These are phyloP conservation scores for Suhomyces kilbournensis DNA, from an alignment of 805 yeast species.

Conservation along the genomic window DNA sequence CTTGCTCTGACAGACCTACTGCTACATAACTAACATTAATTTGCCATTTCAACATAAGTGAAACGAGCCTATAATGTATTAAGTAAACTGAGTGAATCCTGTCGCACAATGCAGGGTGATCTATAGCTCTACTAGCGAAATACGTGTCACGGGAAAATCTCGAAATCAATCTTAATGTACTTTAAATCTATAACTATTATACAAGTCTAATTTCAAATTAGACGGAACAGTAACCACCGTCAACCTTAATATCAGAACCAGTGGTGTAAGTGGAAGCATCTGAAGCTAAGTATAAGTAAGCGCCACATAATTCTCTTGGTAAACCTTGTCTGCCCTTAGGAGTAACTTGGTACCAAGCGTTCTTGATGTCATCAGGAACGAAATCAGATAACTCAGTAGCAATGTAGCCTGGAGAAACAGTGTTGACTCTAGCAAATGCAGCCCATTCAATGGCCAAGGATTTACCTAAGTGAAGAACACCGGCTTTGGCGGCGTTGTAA, in stretches of 20 bases:
- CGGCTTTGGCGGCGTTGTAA: constrained; percentile 87
- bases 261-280: constrained; percentile 79
- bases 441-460: constrained; percentile 89
- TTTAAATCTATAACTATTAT: not conserved
- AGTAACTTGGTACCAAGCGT: constrained; percentile 41
- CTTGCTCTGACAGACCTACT: not conserved
- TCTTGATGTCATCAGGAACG: constrained; percentile 32
- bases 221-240: constrained; percentile 69
- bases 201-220: constrained; percentile 17
- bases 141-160: not conserved
- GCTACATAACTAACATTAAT: not conserved
- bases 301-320: constrained; percentile 75
- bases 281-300: constrained; percentile 74
- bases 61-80: not conserved
- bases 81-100: not conserved
- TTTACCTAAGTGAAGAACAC: constrained; percentile 67
- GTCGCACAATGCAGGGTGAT: not conserved
- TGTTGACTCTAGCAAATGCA: constrained; percentile 76
- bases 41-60: not conserved
- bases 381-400: constrained; percentile 58
- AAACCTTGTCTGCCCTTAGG: constrained; percentile 77
- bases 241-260: constrained; percentile 73
- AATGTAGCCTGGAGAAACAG: constrained; percentile 85
- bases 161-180: not conserved
- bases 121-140: not conserved